Evolutionary conservation across 208 protist species (phyloP).

Genomic region (Spongospora subterranea): DNA sequence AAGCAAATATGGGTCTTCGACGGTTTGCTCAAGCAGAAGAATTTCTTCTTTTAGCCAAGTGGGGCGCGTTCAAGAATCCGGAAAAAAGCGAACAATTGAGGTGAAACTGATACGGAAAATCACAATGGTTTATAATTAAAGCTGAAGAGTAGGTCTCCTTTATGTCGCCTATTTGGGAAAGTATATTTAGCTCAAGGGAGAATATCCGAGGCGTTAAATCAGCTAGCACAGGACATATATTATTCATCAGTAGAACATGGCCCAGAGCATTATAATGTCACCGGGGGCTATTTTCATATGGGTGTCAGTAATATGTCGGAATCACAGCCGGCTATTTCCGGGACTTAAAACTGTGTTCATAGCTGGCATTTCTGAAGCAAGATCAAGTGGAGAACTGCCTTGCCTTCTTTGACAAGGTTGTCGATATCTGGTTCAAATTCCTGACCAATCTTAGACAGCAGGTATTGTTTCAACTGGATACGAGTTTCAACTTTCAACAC

Average conservation of each 20-base stretch:
- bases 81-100: constrained; percentile 26
- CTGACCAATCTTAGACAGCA: neutral
- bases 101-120: neutral
- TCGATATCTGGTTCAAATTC: constrained; percentile 54
- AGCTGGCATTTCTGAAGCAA: constrained; percentile 46
- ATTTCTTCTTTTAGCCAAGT: constrained; percentile 59
- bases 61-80: constrained; percentile 58
- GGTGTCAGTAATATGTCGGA: neutral
- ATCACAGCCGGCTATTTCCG: neutral
- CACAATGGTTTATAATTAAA: too few species aligned
- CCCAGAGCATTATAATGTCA: constrained; percentile 6
- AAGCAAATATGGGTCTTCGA: constrained; percentile 61
- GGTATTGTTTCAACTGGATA: neutral
- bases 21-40: constrained; percentile 56
- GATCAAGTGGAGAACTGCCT: constrained; percentile 36
- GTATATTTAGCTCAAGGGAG: constrained; percentile 52
- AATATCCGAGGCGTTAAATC: constrained; percentile 55
- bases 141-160: constrained; percentile 1
- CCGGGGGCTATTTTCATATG: constrained; percentile 20
- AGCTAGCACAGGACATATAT: constrained; percentile 57
- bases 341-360: neutral
- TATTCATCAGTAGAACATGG: constrained; percentile 22
- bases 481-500: neutral
- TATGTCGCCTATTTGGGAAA: constrained; percentile 58
- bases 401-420: constrained; percentile 45